Conservation (phyloP, 106 monocot species). For the Dactylorhiza incarnata region DNA sequence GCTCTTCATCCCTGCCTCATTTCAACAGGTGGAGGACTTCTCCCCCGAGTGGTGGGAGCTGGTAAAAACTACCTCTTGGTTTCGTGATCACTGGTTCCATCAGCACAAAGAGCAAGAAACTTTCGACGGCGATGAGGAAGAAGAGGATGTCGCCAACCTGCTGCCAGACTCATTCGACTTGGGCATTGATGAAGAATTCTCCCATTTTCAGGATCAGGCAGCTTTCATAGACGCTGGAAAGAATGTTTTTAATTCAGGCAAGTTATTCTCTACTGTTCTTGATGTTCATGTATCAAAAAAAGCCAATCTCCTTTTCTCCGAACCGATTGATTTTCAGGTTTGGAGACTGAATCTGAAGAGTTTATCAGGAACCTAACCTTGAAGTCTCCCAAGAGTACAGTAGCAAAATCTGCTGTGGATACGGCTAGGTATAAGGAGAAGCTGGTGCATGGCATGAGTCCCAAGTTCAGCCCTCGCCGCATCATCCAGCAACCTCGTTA, state of each 20-base stretch:
- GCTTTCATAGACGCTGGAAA: slow-evolving; percentile 6
- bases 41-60: slow-evolving; percentile 92
- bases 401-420: slow-evolving; percentile 11
- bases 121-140: slow-evolving; percentile 33
- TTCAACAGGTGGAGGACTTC: slow-evolving; percentile 83
- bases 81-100: slow-evolving; percentile 80
- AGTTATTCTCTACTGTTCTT: neutral
- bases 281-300: no score
- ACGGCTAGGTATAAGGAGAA: slow-evolving; percentile 43
- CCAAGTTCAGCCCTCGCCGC: slow-evolving; percentile 37
- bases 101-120: slow-evolving; percentile 72
- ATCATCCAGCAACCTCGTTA: slow-evolving; percentile 55
- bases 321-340: slow-evolving; percentile 11
- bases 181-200: slow-evolving; percentile 47
- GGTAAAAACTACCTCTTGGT: slow-evolving; percentile 75
- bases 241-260: slow-evolving; percentile 8
- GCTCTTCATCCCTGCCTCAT: slow-evolving; percentile 77
- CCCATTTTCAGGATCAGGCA: slow-evolving; percentile 16
- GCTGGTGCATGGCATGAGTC: slow-evolving; percentile 40
- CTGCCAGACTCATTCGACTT: slow-evolving; percentile 70
- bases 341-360: slow-evolving; percentile 20
- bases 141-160: slow-evolving; percentile 44
- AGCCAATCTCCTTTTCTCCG: neutral
- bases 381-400: slow-evolving; percentile 38
- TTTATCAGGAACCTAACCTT: slow-evolving; percentile 42